Evolutionary conservation across 176 grass and related monocot genomes (phyloP), one percentile per base, ranked within the genome.

Genomic region (Ensete glaucum): DNA sequence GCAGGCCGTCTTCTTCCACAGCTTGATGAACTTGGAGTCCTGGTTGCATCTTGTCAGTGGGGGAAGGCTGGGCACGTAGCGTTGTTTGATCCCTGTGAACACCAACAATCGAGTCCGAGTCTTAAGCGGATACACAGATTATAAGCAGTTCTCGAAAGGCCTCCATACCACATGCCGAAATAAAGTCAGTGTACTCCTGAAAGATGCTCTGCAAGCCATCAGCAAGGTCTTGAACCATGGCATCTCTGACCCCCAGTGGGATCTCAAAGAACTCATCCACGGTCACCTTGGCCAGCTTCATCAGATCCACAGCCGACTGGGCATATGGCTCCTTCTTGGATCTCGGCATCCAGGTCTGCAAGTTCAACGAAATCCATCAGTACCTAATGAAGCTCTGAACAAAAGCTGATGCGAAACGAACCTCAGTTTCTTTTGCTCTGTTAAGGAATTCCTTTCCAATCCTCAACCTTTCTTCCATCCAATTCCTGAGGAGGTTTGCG

Each of bases 391-490:
- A 71, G 13, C 15, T 43, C 19, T 55, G 16, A 19, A 27, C 1
- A 2, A 22, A 21, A 52, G 17, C n/a, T 1, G 22, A 21, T 52
- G 21, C 23, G 52, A 56, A 16, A 25, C 27, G 64, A 67, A 96
- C 94, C 87, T 98, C 88, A 0, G 86, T 94, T 80, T 98, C 95
- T 83, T 87, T 98, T 52, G 90, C 88, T 87, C 88, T 76, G n/a
- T 79, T 79, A 15, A 91, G 58, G 78, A 86, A 93, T 53, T 98
- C 88, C 78, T 70, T 93, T 73, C 84, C 63, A 13, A 93, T 87
- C 69, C 76, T 85, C 9, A 98, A 76, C 78, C 83, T 85, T 19
- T 98, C 90, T 53, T 91, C 88, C 73, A 91, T 93, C 95, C 95
- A 98, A 69, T 73, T 62, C 78, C 85, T 91, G 84, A 98, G 88